Percentiles rank a stretch among this genome's conserved stretches.
These are phyloP conservation scores for Alternaria sp. DNA, from an alignment of 2,329 filamentous ascomycete genomes.

Conservation along the genomic window DNA sequence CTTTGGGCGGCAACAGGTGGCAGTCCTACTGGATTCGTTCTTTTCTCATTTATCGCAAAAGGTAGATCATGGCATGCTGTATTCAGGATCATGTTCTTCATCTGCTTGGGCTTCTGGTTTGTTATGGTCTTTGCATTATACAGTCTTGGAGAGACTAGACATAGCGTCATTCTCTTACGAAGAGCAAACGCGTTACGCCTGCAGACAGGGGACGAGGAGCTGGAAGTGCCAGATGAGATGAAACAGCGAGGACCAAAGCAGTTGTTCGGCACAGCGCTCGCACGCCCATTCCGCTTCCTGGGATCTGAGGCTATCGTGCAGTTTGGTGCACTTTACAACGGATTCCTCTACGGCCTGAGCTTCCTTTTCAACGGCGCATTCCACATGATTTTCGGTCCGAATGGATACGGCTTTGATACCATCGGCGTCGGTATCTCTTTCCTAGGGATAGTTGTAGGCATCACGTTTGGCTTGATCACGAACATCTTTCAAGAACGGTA, in stretches of 20 bases:
- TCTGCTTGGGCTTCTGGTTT: constrained; percentile 56
- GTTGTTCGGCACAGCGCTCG: constrained; percentile 55
- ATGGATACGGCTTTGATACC: constrained; percentile 54
- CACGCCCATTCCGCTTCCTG: constrained; percentile 59
- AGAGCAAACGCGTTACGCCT: constrained; percentile 45
- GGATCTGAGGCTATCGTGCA: constrained; percentile 59
- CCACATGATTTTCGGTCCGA: constrained; percentile 58
- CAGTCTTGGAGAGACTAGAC: constrained; percentile 55
- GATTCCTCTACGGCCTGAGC: constrained; percentile 59
- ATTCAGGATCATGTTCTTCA: constrained; percentile 58
- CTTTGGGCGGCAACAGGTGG: constrained; percentile 60
- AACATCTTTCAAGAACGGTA: constrained; percentile 58
- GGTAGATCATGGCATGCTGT: constrained; percentile 55
- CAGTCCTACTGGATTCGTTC: constrained; percentile 57
- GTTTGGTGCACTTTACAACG: constrained; percentile 60
- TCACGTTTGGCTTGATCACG: constrained; percentile 55
- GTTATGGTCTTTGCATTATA: constrained; percentile 52
- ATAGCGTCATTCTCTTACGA: constrained; percentile 55
- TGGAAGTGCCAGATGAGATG: constrained; percentile 51
- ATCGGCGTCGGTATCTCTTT: constrained; percentile 55
- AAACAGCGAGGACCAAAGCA: constrained; percentile 51
- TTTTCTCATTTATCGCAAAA: constrained; percentile 58
- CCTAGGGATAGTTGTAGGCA: constrained; percentile 52
- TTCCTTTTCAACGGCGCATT: constrained; percentile 63
- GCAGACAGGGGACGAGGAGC: constrained; percentile 30